Evolutionary conservation across 2,329 filamentous ascomycete genomes (phyloP), one percentile per base, ranked within the genome.

Genomic region (Mariannaea elegans): DNA sequence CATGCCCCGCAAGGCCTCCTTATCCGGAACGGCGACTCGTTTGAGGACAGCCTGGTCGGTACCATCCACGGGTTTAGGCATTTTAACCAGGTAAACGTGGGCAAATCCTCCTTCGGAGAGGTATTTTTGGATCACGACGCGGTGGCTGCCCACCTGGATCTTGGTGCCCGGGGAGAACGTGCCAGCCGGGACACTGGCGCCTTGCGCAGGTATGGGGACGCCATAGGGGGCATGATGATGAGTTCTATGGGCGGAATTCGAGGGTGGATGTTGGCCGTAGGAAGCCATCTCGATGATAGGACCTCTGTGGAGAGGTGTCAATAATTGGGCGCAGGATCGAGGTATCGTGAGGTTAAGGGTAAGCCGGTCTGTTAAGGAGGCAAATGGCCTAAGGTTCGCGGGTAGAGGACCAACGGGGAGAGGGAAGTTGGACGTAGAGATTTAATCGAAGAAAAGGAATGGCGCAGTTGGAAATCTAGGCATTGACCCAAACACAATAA

Each of bases 41-140:
- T 99, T 97, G 72, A 97, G 82, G 47, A 97, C 94, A 12, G 92
- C 93, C 70, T 88, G 82, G 69, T 96, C 91, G 65, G 90, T 90
- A 63, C 91, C 91, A 75, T 92, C 87, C 72, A 94, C 82, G 56
- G 92, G 84, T 67, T 89, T 85, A 31, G 93, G 88, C 61, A 98
- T 82, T 76, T 91, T 93, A 74, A 98, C 95, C 48, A 98, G 89
- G 79, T 99, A 99, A 72, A 99, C 95, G 78, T 99, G 95, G 70
- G 95, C 95, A 74, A 99, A 99, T 38, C 95, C 95, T 68, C 95
- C 95, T 80, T 99, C 95, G 64, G 95, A 98, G 47, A 99, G 89
- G 78, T 99, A 99, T 77, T 94, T 95, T 74, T 97, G 93, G 68
- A 99, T 96, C 50, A 96, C 86, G 61, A 98, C 94, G 65, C 93